Evolutionary conservation across 2,329 filamentous ascomycete species (phyloP).

Genomic region (Aspergillus luchuensis): DNA sequence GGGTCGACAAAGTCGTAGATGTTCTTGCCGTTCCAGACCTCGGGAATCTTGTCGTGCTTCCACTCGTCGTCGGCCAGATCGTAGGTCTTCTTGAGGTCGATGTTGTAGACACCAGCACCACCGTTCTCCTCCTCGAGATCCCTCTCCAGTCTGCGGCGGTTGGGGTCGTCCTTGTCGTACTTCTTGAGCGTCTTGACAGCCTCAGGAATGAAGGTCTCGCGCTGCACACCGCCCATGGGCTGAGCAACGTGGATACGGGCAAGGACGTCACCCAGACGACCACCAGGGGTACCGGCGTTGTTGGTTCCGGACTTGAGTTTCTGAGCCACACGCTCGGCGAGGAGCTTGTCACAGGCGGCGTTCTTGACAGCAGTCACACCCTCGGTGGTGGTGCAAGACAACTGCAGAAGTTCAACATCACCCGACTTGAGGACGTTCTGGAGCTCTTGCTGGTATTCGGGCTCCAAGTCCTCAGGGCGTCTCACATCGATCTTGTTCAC

Average conservation of each 20-base stretch:
- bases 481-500: conserved; percentile 98
- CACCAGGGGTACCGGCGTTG: conserved; percentile 72
- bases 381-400: conserved; percentile 93
- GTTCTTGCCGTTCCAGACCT: conserved; percentile 93
- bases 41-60: conserved; percentile 95
- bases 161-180: conserved; percentile 88
- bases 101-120: conserved; percentile 92
- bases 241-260: conserved; percentile 95
- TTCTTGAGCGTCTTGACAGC: conserved; percentile 78
- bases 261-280: conserved; percentile 85
- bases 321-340: conserved; percentile 90
- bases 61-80: conserved; percentile 84
- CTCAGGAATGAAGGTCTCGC: conserved; percentile 87
- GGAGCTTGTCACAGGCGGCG: conserved; percentile 85
- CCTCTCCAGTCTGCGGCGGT: conserved; percentile 74
- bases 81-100: conserved; percentile 88
- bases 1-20: conserved; percentile 97
- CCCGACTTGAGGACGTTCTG: conserved; percentile 79
- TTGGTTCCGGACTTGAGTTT: conserved; percentile 91
- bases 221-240: conserved; percentile 76
- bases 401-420: conserved; percentile 88
- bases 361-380: conserved; percentile 96
- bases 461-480: conserved; percentile 81
- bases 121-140: conserved; percentile 91
- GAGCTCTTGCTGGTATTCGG: conserved; percentile 74